phyloP scores from a whole-genome alignment of 768 basidiomycete genomes.

The Naematelia aurantialba region DNA sequence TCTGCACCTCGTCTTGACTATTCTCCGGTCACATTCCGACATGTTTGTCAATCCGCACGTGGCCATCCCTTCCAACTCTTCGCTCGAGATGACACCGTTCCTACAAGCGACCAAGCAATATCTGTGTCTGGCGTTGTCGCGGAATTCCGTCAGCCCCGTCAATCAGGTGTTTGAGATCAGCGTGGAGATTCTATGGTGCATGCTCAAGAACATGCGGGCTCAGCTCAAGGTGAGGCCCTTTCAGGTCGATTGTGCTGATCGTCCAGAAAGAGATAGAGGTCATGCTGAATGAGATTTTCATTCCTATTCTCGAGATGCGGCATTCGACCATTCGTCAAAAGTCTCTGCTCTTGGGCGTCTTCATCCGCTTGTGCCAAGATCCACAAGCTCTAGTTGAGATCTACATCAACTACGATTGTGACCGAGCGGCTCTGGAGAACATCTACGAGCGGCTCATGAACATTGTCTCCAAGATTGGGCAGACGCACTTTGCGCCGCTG shows the following conservation, averaged over 20 bases:
- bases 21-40: constrained; percentile 84
- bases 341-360: constrained; percentile 74
- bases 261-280: constrained; percentile 97
- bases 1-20: constrained; percentile 85
- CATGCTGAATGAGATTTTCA: constrained; percentile 95
- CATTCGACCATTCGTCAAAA: constrained; percentile 95
- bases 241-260: constrained; percentile 6
- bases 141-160: constrained; percentile 92
- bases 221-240: constrained; percentile 74
- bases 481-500: constrained; percentile 54
- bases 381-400: constrained; percentile 96
- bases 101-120: constrained; percentile 94
- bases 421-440: constrained; percentile 88
- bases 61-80: constrained; percentile 87
- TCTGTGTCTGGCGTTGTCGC: constrained; percentile 82
- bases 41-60: constrained; percentile 82
- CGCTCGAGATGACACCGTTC: constrained; percentile 81
- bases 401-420: constrained; percentile 99
- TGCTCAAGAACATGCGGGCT: constrained; percentile 86
- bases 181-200: constrained; percentile 97
- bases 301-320: constrained; percentile 96
- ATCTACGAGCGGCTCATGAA: constrained; percentile 98
- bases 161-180: constrained; percentile 96
- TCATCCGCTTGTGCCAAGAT: constrained; percentile 87
- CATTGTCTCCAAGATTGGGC: constrained; percentile 87